A percentile compares a stretch with the other conserved stretches of the same genome.
Evolutionary conservation across 805 yeast species (phyloP).

Genomic region (Jamesozyma jinghongensis): DNA sequence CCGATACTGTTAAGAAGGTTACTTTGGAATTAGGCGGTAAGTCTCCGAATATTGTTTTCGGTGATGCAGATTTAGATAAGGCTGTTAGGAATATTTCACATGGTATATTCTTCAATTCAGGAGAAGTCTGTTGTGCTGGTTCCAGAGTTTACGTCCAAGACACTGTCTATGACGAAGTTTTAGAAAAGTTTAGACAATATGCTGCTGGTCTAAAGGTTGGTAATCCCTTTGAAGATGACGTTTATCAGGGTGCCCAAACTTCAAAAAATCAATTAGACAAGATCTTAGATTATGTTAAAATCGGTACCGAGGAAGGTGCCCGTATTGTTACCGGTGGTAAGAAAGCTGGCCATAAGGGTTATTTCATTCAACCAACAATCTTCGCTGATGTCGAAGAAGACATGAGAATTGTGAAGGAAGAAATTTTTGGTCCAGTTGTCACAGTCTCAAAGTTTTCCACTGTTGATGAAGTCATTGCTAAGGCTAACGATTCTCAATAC

Average conservation of each 20-base stretch:
- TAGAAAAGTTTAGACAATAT: constrained; percentile 47
- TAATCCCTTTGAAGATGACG: constrained; percentile 69
- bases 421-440: constrained; percentile 88
- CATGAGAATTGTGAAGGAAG: constrained; percentile 65
- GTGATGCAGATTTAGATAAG: constrained; percentile 71
- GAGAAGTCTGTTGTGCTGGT: constrained; percentile 94
- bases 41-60: constrained; percentile 83
- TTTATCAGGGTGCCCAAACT: constrained; percentile 89
- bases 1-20: constrained; percentile 76
- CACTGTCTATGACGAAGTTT: constrained; percentile 66
- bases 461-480: constrained; percentile 67
- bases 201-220: constrained; percentile 61
- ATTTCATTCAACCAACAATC: constrained; percentile 62
- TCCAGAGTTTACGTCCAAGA: constrained; percentile 87
- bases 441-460: constrained; percentile 72
- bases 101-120: constrained; percentile 89
- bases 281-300: constrained; percentile 65
- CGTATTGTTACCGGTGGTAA: constrained; percentile 63
- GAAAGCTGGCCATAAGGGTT: constrained; percentile 52
- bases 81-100: constrained; percentile 67
- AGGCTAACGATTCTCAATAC: constrained; percentile 74
- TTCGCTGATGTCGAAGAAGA: constrained; percentile 60
- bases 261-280: constrained; percentile 70
- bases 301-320: constrained; percentile 81
- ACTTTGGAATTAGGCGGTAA: constrained; percentile 96